Base-by-base conservation (phyloP, 345 rosid genomes). In the Gossypium anomalum region DNA sequence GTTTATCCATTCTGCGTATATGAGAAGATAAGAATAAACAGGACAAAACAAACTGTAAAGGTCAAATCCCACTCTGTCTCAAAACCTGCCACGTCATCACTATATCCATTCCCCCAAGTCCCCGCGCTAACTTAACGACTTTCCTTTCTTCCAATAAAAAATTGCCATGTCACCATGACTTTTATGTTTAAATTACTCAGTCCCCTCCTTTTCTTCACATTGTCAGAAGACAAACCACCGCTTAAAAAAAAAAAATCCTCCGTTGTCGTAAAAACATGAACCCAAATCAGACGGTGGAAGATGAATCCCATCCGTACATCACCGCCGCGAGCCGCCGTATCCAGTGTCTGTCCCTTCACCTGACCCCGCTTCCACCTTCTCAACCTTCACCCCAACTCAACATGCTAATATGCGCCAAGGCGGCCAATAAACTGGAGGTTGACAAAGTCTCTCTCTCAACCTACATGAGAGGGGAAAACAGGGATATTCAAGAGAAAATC, bases 381-480 rank as follows among this genome's bases (percentile, higher is more conserved):
- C 52, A 78, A 16, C 27, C 23, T 27, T 55, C 41, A 29, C 34
- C 15, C 16, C 80, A 75, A 63, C 75, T 83, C 23, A 69, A 72
- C 77, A 74, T 77, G 85, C 76, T 74, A 52, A 16, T 25, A 2
- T 90, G 91, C 77, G 78, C 83, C 56, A 51, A 14, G 75, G 79
- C 56, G 80, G 75, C 75, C 16, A 66, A 2, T 57, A 88, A 75
- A 81, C 47, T 89, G 22, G 91, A 83, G 81, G 85, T 91, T 55
- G 82, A 93, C 45, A 80, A 79, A 0, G 58, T 71, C 64, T 74
- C 82, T 53, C 78, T 95, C 65, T 79, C 86, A 23, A 14, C 44
- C 0, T 91, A 82, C 82, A 88, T 93, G 92, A 89, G 84, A 58
- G 97, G 99, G 23, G 84, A 88, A 76, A 83, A 95, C 74, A 80